Evolutionary conservation across 768 basidiomycete genomes (phyloP).

Genomic region (Lactarius sanguifluus): DNA sequence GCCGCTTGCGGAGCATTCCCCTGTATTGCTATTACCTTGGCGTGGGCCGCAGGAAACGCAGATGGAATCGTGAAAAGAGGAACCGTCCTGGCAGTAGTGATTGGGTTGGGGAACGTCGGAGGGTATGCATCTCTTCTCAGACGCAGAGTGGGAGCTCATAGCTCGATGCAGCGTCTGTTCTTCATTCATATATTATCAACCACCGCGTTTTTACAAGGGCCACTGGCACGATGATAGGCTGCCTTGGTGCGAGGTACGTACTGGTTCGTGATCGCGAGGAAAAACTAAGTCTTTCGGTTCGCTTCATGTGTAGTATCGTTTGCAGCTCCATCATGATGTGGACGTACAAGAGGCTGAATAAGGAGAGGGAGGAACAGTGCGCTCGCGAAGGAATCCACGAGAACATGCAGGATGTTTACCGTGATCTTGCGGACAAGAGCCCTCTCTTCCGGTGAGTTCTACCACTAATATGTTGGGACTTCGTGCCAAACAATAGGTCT

Average conservation of each 20-base stretch:
- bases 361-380: slow-evolving; percentile 48
- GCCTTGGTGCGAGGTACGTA: slow-evolving; percentile 33
- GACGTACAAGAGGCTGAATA: slow-evolving; percentile 51
- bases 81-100: slow-evolving; percentile 52
- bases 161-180: slow-evolving; percentile 40
- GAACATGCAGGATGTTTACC: slow-evolving; percentile 43
- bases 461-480: not conserved
- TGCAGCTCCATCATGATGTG: slow-evolving; percentile 47
- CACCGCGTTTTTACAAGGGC: slow-evolving; percentile 41
- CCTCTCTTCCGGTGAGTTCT: slow-evolving; percentile 51
- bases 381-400: slow-evolving; percentile 44
- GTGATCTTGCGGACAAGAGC: slow-evolving; percentile 51
- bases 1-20: slow-evolving; percentile 56
- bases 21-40: slow-evolving; percentile 46
- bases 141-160: slow-evolving; percentile 16
- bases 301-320: slow-evolving; percentile 38
- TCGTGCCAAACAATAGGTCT: not conserved
- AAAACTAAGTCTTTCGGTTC: slow-evolving; percentile 19
- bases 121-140: slow-evolving; percentile 41
- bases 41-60: slow-evolving; percentile 56
- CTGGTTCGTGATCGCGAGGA: not conserved
- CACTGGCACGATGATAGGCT: slow-evolving; percentile 42
- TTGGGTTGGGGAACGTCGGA: slow-evolving; percentile 56
- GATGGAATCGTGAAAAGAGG: slow-evolving; percentile 57
- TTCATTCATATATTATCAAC: slow-evolving; percentile 43